These are phyloP conservation scores for Ampelocalamus luodianensis DNA, from an alignment of 176 grass and related monocot genomes.

Conservation along the genomic window DNA sequence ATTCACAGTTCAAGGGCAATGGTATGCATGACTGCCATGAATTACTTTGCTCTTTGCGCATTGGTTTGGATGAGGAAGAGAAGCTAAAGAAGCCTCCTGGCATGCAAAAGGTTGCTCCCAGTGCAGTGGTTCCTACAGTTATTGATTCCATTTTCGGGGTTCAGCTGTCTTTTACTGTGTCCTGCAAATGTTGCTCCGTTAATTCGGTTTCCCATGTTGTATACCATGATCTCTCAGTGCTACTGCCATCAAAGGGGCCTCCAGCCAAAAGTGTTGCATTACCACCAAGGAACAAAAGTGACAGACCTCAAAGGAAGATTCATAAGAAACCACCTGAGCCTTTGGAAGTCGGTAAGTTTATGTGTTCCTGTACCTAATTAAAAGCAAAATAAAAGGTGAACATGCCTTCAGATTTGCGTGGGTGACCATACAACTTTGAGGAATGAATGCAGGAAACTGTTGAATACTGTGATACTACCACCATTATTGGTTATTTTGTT, in stretches of 20 bases:
- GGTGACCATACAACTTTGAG: conserved; percentile 13
- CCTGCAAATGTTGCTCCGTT: conserved; percentile 53
- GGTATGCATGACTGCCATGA: conserved; percentile 76
- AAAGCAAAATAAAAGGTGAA: conserved; percentile 7
- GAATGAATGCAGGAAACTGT: conserved; percentile 26
- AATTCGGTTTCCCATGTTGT: conserved; percentile 37
- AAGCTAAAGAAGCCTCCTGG: not conserved
- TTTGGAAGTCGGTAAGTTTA: conserved; percentile 53
- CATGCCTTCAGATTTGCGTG: not conserved
- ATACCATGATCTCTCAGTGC: conserved; percentile 57
- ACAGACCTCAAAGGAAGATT: conserved; percentile 28
- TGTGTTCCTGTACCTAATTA: conserved; percentile 29
- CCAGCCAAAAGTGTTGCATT: conserved; percentile 33
- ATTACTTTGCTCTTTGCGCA: conserved; percentile 54
- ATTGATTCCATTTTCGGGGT: conserved; percentile 57
- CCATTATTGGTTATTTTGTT: conserved; percentile 13
- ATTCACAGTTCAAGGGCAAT: conserved; percentile 35
- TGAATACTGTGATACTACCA: not conserved
- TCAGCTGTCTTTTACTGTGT: conserved; percentile 41
- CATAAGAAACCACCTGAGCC: conserved; percentile 24
- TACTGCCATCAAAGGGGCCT: conserved; percentile 51
- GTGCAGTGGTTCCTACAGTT: conserved; percentile 33
- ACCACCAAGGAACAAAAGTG: conserved; percentile 35
- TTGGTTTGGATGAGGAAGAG: conserved; percentile 53
- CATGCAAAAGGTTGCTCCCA: conserved; percentile 7